phyloP scores from a whole-genome alignment of 331 rosid genomes.

The Malus hybrid region DNA sequence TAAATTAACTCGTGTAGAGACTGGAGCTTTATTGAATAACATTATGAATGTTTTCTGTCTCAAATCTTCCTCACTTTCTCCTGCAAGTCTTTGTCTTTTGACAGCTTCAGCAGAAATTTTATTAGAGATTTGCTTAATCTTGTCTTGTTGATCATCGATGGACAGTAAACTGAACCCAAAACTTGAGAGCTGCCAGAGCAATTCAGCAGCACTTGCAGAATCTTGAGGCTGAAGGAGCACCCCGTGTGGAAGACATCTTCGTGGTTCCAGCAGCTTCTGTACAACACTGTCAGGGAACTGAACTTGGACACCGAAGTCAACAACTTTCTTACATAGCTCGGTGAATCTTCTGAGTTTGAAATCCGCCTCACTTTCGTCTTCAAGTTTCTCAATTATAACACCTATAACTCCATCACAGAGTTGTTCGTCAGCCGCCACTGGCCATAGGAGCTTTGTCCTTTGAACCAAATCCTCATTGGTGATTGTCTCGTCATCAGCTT shows the following conservation, averaged over 20 bases:
- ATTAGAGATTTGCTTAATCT: not conserved
- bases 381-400: not conserved
- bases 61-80: not conserved
- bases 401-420: not conserved
- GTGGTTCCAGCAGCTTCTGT: not conserved
- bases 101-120: not conserved
- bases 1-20: not conserved
- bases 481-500: too few species aligned
- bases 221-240: not conserved
- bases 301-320: not conserved
- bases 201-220: not conserved
- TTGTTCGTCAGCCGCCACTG: not conserved
- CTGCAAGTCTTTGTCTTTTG: not conserved
- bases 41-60: not conserved
- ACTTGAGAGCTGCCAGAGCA: not conserved
- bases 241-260: not conserved
- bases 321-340: not conserved
- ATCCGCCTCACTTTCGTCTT: not conserved
- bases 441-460: not conserved
- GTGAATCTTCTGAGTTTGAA: not conserved
- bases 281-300: not conserved
- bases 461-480: not conserved
- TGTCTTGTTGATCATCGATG: not conserved
- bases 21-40: not conserved
- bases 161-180: not conserved